Base-by-base conservation (phyloP, 306 rosid genomes). In the Cucurbita argyrosperma region DNA sequence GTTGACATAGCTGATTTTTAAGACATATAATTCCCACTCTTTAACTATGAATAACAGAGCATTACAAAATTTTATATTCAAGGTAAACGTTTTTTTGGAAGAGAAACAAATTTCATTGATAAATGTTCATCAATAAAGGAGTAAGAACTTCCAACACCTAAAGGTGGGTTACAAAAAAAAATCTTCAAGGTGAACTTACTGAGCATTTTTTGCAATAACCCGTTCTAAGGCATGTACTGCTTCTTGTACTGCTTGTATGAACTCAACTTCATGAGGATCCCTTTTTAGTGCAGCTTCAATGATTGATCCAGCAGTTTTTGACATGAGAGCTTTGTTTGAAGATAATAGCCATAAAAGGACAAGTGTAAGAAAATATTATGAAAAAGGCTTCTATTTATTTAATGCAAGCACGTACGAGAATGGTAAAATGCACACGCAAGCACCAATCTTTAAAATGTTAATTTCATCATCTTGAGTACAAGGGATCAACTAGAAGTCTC, bases 191-290 rank as follows among this genome's bases (percentile, higher is more conserved):
- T 71, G 14, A 80, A 88, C 96, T 83, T 83, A 92, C 98, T 90
- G 95, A 70, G 96, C 82, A 85, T 90, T 92, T 82, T 92, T 92
- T 4, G 96, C 96, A 74, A 90, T 92, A 81, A 90, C 98, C 85
- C 98, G 85, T 82, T 92, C 98, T 78, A 92, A 88, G 80, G 98
- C 96, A 78, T 92, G 94, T 78, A 90, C 95, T 39, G 79, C 83
- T 80, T 87, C 95, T 83, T 92, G 98, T 42, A 92, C 88, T 19
- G 92, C 88, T 81, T 92, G 96, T 77, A 92, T 86, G 83, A 92
- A 92, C 77, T 92, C 98, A 72, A 74, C 79, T 85, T 92, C 98
- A 54, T 90, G 92, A 76, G 98, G 98, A 80, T 92, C 98, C 83
- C 96, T 92, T 87, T 88, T 92, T 38, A 92, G 86, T 15, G 88